These are phyloP conservation scores for Penicillium brevicompactum DNA, from an alignment of 2,329 filamentous ascomycete species.

Conservation along the genomic window DNA sequence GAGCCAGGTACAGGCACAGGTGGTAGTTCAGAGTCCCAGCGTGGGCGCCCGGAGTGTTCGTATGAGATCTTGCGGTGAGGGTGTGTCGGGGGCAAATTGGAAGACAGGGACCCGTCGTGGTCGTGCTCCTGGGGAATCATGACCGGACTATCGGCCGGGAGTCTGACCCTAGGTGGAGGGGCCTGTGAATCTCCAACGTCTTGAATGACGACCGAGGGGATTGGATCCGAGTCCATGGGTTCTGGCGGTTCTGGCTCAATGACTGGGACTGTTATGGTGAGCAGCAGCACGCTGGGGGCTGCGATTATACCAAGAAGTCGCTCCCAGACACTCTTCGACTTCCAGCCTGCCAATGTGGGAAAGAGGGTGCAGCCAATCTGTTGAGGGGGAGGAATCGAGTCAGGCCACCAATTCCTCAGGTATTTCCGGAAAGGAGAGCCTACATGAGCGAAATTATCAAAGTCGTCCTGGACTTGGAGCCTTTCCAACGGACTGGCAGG, in stretches of 20 bases:
- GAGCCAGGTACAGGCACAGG: slow-evolving; percentile 28
- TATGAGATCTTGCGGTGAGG: slow-evolving; percentile 20
- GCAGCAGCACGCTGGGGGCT: slow-evolving; percentile 84
- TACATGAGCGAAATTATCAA: slow-evolving; percentile 44
- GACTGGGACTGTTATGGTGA: slow-evolving; percentile 89
- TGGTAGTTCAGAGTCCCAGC: slow-evolving; percentile 45
- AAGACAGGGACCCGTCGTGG: neutral
- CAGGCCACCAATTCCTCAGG: slow-evolving; percentile 76
- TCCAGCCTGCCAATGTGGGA: slow-evolving; percentile 82
- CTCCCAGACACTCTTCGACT: slow-evolving; percentile 79
- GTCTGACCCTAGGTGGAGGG: slow-evolving; percentile 29
- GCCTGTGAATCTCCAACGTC: slow-evolving; percentile 18
- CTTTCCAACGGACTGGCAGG: slow-evolving; percentile 38
- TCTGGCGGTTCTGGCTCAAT: slow-evolving; percentile 69
- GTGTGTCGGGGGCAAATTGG: slow-evolving; percentile 10
- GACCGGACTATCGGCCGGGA: slow-evolving; percentile 42
- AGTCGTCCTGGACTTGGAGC: slow-evolving; percentile 30
- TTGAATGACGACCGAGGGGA: slow-evolving; percentile 28
- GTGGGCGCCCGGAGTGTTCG: slow-evolving; percentile 20
- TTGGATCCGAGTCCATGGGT: slow-evolving; percentile 44
- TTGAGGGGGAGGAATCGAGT: slow-evolving; percentile 69
- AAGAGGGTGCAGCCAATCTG: slow-evolving; percentile 75
- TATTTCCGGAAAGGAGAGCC: slow-evolving; percentile 36
- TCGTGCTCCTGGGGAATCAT: slow-evolving; percentile 25
- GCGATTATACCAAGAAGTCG: slow-evolving; percentile 79